Evolutionary conservation across 305 asterid genomes (phyloP).

Genomic region (Fraxinus dipetala): DNA sequence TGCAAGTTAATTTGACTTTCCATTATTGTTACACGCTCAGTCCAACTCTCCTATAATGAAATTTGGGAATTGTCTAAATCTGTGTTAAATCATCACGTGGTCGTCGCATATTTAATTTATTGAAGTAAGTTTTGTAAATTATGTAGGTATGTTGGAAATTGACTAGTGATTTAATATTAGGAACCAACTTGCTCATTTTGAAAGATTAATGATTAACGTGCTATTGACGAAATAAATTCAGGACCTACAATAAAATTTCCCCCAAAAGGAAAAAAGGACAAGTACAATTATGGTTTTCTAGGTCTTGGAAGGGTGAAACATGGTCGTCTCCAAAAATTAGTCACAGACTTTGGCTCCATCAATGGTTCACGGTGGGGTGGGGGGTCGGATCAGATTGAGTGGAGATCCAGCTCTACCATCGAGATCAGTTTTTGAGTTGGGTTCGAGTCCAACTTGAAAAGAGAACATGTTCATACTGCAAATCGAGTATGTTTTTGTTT

Average conservation of each 20-base stretch:
- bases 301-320: not conserved
- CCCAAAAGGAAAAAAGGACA: not conserved
- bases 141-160: not conserved
- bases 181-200: not conserved
- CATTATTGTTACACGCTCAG: not conserved
- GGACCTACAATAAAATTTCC: not conserved
- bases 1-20: not conserved
- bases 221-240: not conserved
- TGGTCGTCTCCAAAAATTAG: not conserved
- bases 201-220: not conserved
- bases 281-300: not conserved
- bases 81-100: not conserved
- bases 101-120: not conserved
- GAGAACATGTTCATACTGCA: no score
- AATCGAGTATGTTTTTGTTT: no score
- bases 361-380: not conserved
- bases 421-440: no score
- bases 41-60: not conserved
- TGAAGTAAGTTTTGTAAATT: not conserved
- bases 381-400: no score
- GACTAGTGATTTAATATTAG: not conserved
- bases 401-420: no score
- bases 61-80: not conserved
- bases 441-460: no score
- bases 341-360: not conserved